Conservation (phyloP, 371 early-diverging fungal genomes). For the Synchytrium microbalum region DNA sequence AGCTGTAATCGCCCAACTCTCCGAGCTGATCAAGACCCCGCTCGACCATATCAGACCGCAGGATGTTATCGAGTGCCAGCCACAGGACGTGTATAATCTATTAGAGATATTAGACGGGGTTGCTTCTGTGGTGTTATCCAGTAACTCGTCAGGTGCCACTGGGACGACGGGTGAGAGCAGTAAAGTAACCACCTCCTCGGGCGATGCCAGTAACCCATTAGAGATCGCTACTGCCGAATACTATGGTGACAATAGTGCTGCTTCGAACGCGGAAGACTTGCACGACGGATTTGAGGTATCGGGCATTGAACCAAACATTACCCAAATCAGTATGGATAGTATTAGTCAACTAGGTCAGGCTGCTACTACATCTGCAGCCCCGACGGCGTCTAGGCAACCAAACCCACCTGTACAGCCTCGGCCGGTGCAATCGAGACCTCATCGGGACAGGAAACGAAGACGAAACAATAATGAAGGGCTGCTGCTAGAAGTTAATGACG, state of each 20-base stretch:
- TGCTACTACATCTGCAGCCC: not conserved
- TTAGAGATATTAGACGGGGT: not conserved
- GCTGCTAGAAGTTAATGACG: not conserved
- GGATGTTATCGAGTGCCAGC: not conserved
- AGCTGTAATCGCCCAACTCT: not conserved
- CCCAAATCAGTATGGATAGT: not conserved
- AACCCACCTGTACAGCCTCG: not conserved
- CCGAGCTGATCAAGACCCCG: not conserved
- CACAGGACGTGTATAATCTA: not conserved
- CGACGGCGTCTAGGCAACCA: not conserved
- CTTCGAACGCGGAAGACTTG: not conserved
- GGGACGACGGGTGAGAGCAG: not conserved
- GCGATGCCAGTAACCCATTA: not conserved
- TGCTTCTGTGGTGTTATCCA: not conserved
- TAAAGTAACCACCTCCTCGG: not conserved
- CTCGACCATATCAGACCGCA: not conserved
- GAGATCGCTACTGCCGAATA: not conserved
- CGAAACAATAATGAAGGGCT: not conserved
- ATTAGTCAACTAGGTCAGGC: not conserved
- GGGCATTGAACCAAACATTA: not conserved
- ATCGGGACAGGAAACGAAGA: not conserved
- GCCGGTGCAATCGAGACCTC: not conserved
- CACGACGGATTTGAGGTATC: too few relatives aligned
- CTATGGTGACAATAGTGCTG: not conserved
- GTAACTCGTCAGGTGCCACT: too few relatives aligned